Evolutionary conservation across 108 stramenopile species (phyloP), one percentile per base, ranked within the genome.

Genomic region (Seminavis robusta): DNA sequence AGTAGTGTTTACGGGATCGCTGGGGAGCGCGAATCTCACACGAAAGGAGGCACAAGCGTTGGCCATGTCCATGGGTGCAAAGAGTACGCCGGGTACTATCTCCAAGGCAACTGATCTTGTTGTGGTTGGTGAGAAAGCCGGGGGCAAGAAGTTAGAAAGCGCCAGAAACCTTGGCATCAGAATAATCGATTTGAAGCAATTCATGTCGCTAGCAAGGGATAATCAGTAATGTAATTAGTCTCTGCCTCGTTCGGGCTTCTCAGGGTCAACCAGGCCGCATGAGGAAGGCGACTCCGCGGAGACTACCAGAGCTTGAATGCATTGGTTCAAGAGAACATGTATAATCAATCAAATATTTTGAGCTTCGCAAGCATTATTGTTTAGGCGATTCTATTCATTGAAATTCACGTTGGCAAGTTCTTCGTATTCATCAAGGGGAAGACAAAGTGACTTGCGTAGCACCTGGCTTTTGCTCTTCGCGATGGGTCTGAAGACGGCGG

Each of bases 1-100:
- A 0, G 74, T 92, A 6, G 90, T 92, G 15, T 88, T 92, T 45
- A 92, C 90, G 7, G 90, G 90, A 49, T 56, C 79, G 7, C 37
- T 92, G 28, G n/a, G n/a, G n/a, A n/a, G n/a, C n/a, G 77, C 81
- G 10, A 59, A 46, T 40, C 67, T 83, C 61, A 61, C 82, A 15
- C 52, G 90, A 50, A 50, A 39, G 4, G 56, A 59, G 28, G 84
- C 84, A 30, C 74, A 88, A 33, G 53, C 64, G 23, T 11, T 57
- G 38, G 90, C 81, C 16, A 84, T 65, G 54, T 34, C 36, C 23
- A 56, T 83, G 29, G 90, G 90, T 30, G 90, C 86, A 7, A 84
- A 77, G 37, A 41, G 76, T 1, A 86, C 86, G 28, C 82, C 90
- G 4, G 72, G 69, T 1, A 79, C 76, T 23, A 61, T 92, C 11